A percentile compares a stretch with the other conserved stretches of the same genome.
These are phyloP conservation scores for Venturia asperata DNA, from an alignment of 2,329 filamentous ascomycete species.

Conservation along the genomic window DNA sequence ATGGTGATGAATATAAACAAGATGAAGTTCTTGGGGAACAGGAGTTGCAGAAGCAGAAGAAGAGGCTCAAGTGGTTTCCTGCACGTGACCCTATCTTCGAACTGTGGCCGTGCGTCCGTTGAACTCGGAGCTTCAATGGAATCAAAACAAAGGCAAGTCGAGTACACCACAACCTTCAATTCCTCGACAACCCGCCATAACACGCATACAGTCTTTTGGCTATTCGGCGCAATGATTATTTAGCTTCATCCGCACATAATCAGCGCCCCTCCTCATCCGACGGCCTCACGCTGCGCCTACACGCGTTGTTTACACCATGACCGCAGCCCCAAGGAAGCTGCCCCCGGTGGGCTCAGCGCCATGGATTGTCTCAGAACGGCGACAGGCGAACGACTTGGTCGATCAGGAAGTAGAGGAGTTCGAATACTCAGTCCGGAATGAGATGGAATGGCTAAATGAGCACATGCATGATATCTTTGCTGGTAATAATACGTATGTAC, in stretches of 20 bases:
- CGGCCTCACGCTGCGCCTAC: background rate
- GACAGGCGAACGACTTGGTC: constrained; percentile 67
- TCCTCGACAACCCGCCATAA: background rate
- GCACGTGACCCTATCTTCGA: background rate
- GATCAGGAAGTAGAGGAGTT: constrained; percentile 87
- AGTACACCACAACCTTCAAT: background rate
- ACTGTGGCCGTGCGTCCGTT: background rate
- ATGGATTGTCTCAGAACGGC: constrained; percentile 82
- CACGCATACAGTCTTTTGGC: background rate
- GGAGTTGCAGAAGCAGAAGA: background rate
- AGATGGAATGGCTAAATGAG: constrained; percentile 97
- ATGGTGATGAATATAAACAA: background rate
- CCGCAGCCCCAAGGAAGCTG: constrained; percentile 24
- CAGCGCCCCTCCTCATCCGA: background rate
- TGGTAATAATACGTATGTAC: constrained; percentile 72
- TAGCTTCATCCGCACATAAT: background rate
- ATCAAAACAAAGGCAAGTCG: constrained; percentile 1
- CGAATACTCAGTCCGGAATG: constrained; percentile 82
- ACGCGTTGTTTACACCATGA: constrained; percentile 22
- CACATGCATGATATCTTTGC: constrained; percentile 95
- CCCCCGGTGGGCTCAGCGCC: constrained; percentile 66
- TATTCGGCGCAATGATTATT: background rate
- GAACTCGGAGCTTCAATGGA: no score
- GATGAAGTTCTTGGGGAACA: background rate
- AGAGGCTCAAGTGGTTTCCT: no score